Conservation (phyloP, 2,329 filamentous ascomycete species). For the Aspergillus quadrilineatus region DNA sequence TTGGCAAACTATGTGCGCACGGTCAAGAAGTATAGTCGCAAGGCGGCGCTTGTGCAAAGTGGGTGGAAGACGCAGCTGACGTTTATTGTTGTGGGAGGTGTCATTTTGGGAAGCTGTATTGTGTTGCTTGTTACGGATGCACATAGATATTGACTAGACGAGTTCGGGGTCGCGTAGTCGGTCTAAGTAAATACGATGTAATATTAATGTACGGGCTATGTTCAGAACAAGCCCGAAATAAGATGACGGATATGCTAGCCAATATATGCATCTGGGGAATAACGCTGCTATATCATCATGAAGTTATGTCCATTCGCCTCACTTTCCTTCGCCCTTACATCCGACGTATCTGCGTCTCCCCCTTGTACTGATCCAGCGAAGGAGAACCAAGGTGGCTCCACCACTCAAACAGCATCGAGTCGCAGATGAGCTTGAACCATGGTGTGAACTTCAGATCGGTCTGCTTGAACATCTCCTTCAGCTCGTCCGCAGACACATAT, state of each 20-base stretch:
- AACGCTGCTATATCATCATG: slow-evolving; percentile 11
- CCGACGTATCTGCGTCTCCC: slow-evolving; percentile 82
- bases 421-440: slow-evolving; percentile 99
- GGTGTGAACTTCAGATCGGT: slow-evolving; percentile 83
- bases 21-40: slow-evolving; percentile 76
- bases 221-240: background rate
- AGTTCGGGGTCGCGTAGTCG: no score
- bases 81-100: slow-evolving; percentile 44
- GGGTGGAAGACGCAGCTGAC: slow-evolving; percentile 91
- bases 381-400: slow-evolving; percentile 77
- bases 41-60: slow-evolving; percentile 81
- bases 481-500: slow-evolving; percentile 78
- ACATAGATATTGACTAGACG: slow-evolving; percentile 5
- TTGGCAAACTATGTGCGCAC: slow-evolving; percentile 82
- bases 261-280: slow-evolving; percentile 8
- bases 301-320: slow-evolving; percentile 2
- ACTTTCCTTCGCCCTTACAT: slow-evolving; percentile 55
- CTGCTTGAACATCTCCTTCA: slow-evolving; percentile 83
- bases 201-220: background rate
- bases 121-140: slow-evolving; percentile 44
- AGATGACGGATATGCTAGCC: background rate
- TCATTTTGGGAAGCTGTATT: slow-evolving; percentile 47
- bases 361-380: slow-evolving; percentile 78
- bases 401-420: slow-evolving; percentile 97
- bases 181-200: background rate